Evolutionary conservation across 1,284 basidiomycete species (phyloP).

Genomic region (Tetrapyrgos nigripes): DNA sequence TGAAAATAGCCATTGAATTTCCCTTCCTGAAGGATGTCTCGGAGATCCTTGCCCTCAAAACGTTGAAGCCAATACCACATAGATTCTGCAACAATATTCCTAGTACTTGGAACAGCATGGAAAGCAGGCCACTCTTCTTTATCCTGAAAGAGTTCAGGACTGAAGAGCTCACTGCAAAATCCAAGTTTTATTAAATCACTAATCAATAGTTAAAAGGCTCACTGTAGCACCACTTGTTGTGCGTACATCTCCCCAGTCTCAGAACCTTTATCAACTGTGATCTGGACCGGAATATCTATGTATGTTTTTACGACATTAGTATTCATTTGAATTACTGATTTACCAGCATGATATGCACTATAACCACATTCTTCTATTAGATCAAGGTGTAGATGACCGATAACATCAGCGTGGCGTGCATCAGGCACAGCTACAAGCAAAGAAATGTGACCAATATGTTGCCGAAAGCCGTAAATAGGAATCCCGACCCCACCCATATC

Average conservation of each 20-base stretch:
- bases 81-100: slow-evolving; percentile 20
- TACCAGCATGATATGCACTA: background rate
- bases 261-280: slow-evolving; percentile 20
- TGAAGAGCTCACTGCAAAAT: slow-evolving; percentile 3
- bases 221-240: slow-evolving; percentile 13
- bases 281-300: slow-evolving; percentile 17
- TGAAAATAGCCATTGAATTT: slow-evolving; percentile 17
- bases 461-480: too few species aligned
- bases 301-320: background rate
- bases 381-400: slow-evolving; percentile 17
- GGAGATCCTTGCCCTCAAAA: slow-evolving; percentile 5
- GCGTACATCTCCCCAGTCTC: slow-evolving; percentile 20
- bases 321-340: background rate
- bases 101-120: slow-evolving; percentile 16
- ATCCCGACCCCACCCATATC: too few species aligned
- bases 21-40: slow-evolving; percentile 11
- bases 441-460: too few species aligned
- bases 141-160: slow-evolving; percentile 7
- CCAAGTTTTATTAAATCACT: background rate
- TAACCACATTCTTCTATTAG: slow-evolving; percentile 12
- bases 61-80: slow-evolving; percentile 16
- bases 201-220: background rate
- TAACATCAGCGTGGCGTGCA: too few species aligned
- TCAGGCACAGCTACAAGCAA: too few species aligned
- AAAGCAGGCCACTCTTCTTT: background rate